Base-by-base conservation (phyloP, 2,329 filamentous ascomycete species). In the Bipolaris zeicola region DNA sequence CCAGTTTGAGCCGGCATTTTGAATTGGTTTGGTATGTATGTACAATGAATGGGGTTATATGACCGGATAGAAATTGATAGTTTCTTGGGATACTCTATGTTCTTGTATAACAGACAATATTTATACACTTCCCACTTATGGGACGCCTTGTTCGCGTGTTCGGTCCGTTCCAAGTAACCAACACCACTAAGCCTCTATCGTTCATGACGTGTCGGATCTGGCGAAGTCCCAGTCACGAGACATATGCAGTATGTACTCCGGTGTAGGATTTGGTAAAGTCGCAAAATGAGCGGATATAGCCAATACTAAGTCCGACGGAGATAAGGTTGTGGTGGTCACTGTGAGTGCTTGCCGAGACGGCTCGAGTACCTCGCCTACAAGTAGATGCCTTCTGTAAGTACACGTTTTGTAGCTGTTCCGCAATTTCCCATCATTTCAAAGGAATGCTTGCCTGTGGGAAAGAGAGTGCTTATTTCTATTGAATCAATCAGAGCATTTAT, bases 1-100 rank as follows among this genome's bases (percentile, higher is more conserved):
- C 64, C 55, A 8, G 63, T 31, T 3, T 55, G 34, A 2, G 53
- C 22, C 31, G 58, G 39, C 59, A 62, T 62, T 22, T 43, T 11
- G 4, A n/a, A 28, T 28, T 28, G 24, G 10, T 6, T 18, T 28
- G 8, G n/a, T 18, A 10, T 18, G 6, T 18, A n/a, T 31, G 14
- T 10, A 7, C 1, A 16, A 44, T 28, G 7, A 28, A 2, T 2
- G 14, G 6, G 39, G 13, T 26, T 18, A 31, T 3, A 31, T 6
- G 13, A n/a, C 14, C 18, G n/a, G 26, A 24, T 16, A 10, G 24
- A 5, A 18, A 10, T 18, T 13, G 26, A 7, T n/a, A 6, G 7
- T 5, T 16, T 16, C 6, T 28, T 43, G 41, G 8, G 2, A 42
- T 26, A 18, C 13, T 8, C 7, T 26, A 3, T 20, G 5, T 22